Evolutionary conservation across 768 basidiomycete genomes (phyloP), one percentile per base, ranked within the genome.

Genomic region (Mycena olivaceomarginata): DNA sequence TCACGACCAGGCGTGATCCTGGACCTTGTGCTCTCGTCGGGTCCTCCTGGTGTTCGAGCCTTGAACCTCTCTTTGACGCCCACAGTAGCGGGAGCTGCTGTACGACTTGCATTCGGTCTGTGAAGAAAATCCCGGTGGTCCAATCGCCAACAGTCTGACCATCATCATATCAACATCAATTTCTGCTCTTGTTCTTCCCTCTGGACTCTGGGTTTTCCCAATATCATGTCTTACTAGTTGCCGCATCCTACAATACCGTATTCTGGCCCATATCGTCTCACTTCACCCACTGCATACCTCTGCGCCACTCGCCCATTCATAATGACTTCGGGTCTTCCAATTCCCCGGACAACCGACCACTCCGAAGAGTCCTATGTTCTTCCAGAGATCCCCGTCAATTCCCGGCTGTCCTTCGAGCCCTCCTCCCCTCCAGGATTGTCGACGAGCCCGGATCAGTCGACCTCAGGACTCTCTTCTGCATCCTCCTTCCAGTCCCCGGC

Each of bases 101-200:
- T 41, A 76, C 75, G 69, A 57, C 69, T 6, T 11, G 18, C 22
- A 68, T 40, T 37, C 22, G n/a, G 41, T 46, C 56, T 40, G 43
- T 18, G 39, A 66, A 74, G 59, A 45, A 60, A 67, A 64, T 63
- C 31, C 63, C 31, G n/a, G 20, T 41, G 63, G 72, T 15, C 39
- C 62, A 43, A 18, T 46, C 60, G 46, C 39, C 66, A n/a, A 43
- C 56, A 67, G 39, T 67, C 69, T 37, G 2, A 48, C 67, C 69
- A 78, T 67, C n/a, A n/a, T n/a, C 77, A 78, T 74, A 78, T 75
- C 77, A 74, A 56, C 67, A 77, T 72, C 71, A 31, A 77, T 67
- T 68, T 53, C 51, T 37, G 22, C 68, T 74, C 72, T 70, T 74
- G 70, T 77, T 73, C 76, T 73, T 48, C 62, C 72, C 67, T 77